Evolutionary conservation across 192 early-diverging fungal species (phyloP), one percentile per base, ranked within the genome.

Genomic region (Podila epigama): DNA sequence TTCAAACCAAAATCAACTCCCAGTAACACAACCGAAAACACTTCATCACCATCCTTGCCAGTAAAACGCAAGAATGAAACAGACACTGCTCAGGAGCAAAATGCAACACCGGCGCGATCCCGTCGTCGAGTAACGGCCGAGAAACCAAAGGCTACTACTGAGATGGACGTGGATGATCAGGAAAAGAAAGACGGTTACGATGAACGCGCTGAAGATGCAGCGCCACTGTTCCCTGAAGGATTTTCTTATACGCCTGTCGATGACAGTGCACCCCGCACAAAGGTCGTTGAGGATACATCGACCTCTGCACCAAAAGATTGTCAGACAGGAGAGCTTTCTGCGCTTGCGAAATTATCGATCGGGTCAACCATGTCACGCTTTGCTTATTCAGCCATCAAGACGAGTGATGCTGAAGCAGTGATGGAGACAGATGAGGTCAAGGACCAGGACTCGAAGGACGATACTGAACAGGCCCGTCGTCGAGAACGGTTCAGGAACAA

Each of bases 1-100:
- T 72, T 72, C 51, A 72, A 72, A 32, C 70, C 70, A 59, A 72
- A 72, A 33, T 15, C 69, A 13, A 41, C 40, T 27, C 2, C 35
- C 6, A 8, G 50, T 20, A n/a, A n/a, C n/a, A 18, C 44, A 28
- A 27, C 34, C 22, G 20, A 27, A 9, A 15, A 29, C 6, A 13
- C 31, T 25, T 16, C 41, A 15, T 25, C 68, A 15, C 20, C 59
- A 2, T 39, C 68, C 1, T 16, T 31, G 16, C 42, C 66, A 6
- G 1, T 36, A 13, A 10, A 44, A 51, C 32, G 39, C 9, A 58
- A 66, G 20, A 39, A 32, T n/a, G 42, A 50, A 28, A n/a, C n/a
- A n/a, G n/a, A 18, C 44, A 48, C 11, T 10, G 4, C n/a, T 22
- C 44, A 48, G 3, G n/a, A 48, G 25, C 25, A 22, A 20, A 4